phyloP scores from a whole-genome alignment of 352 stramenopile species.

The Phytophthora lateralis region DNA sequence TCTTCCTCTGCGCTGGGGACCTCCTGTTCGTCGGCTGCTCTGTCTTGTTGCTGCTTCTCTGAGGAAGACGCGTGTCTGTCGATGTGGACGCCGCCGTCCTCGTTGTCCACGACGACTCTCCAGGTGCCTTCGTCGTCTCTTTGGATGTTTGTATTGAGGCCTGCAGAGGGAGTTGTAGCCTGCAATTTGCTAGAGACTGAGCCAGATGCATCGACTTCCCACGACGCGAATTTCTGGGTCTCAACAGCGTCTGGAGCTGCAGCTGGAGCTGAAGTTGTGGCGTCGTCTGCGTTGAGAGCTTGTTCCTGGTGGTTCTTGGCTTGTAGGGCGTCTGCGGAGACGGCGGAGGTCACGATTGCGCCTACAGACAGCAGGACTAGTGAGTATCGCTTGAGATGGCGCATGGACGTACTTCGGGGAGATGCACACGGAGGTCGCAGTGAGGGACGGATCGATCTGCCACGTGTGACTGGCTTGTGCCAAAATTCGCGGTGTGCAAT shows the following conservation, averaged over 20 bases:
- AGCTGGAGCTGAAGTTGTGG: slow-evolving; percentile 8
- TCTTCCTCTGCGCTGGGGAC: slow-evolving; percentile 8
- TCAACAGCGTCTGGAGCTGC: slow-evolving; percentile 2
- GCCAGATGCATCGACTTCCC: slow-evolving; percentile 31
- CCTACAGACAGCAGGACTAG: slow-evolving; percentile 8
- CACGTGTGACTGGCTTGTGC: too few relatives aligned
- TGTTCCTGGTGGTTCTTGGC: slow-evolving; percentile 18
- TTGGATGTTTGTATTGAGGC: slow-evolving; percentile 12
- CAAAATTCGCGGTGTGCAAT: too few relatives aligned
- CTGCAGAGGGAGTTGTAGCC: background rate
- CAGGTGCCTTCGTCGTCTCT: slow-evolving; percentile 20
- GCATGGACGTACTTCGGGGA: too few relatives aligned
- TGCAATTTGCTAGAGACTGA: slow-evolving; percentile 21
- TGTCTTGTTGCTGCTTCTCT: background rate
- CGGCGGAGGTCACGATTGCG: slow-evolving; percentile 10
- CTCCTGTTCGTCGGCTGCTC: background rate
- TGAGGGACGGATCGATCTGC: too few relatives aligned
- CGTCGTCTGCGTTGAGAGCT: background rate
- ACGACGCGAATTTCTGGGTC: slow-evolving; percentile 15
- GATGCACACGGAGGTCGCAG: too few relatives aligned
- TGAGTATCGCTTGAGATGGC: too few relatives aligned
- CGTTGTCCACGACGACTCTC: slow-evolving; percentile 14
- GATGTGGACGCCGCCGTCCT: slow-evolving; percentile 1
- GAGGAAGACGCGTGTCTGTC: background rate
- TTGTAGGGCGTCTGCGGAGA: slow-evolving; percentile 4